These are phyloP conservation scores for Ananas comosus DNA, from an alignment of 176 grass and related monocot genomes.

Conservation along the genomic window DNA sequence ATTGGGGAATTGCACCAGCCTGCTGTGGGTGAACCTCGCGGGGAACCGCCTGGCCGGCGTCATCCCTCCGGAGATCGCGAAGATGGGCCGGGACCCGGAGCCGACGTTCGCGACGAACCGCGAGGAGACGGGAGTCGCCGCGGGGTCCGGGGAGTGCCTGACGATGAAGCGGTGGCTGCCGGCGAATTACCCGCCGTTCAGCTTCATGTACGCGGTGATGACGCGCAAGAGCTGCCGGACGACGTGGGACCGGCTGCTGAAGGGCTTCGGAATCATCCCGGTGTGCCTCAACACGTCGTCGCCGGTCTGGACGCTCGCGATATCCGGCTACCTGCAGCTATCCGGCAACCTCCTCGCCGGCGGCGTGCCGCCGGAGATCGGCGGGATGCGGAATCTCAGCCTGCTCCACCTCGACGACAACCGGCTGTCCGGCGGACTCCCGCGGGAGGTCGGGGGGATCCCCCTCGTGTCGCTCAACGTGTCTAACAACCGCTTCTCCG, in stretches of 20 bases:
- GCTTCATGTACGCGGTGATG: conserved; percentile 66
- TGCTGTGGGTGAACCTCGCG: conserved; percentile 83
- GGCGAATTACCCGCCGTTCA: conserved; percentile 79
- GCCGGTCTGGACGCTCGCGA: conserved; percentile 33
- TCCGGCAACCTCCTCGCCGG: conserved; percentile 64
- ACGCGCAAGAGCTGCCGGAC: conserved; percentile 51
- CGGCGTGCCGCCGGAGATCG: conserved; percentile 39
- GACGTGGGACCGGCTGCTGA: conserved; percentile 58
- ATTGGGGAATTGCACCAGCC: conserved; percentile 74
- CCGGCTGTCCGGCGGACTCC: conserved; percentile 36
- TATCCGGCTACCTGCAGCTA: conserved; percentile 72
- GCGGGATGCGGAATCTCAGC: conserved; percentile 47
- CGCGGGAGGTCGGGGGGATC: conserved; percentile 33
- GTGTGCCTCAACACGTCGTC: conserved; percentile 51
- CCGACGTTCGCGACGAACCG: conserved; percentile 60
- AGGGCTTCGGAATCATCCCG: conserved; percentile 66
- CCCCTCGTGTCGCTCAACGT: conserved; percentile 73
- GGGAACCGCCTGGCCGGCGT: conserved; percentile 43
- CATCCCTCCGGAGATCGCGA: conserved; percentile 52
- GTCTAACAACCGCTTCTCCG: conserved; percentile 55
- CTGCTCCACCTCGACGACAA: conserved; percentile 67
- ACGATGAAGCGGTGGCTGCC: conserved; percentile 84
- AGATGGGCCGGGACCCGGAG: conserved; percentile 47
- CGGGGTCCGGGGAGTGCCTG: conserved; percentile 69
- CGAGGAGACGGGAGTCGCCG: conserved; percentile 4